Base-by-base conservation (phyloP, 768 basidiomycete genomes). In the Melanogaster broomeanus region DNA sequence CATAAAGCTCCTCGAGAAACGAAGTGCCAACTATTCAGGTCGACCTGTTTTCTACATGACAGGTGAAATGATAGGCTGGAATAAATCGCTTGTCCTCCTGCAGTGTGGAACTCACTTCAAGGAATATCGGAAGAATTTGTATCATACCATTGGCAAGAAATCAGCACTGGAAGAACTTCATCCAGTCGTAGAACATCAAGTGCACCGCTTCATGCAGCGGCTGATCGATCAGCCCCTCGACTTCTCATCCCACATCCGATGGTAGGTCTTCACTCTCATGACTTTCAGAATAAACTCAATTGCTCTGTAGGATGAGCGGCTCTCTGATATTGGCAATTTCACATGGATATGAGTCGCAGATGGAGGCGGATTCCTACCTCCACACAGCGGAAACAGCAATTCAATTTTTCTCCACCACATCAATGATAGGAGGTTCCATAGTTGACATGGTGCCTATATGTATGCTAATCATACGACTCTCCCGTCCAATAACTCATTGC, bases 161-260 rank as follows among this genome's bases (percentile, higher is more conserved):
- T 16, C 34, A 12, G 42, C 13, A 22, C 34, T 49, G 6, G 45
- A 65, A 63, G 15, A 62, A 73, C 16, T 69, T 68, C 33, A 72
- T 79, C 73, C 73, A 22, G 61, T 72, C 30, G 72, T 80, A 58
- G 75, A 81, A 58, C 52, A 69, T 22, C 79, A 82, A 55, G 75
- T 75, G 24, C 75, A 70, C 49, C 71, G 69, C 30, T 80, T 82
- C 58, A 59, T 82, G 19, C 73, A 76, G 44, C 72, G 73, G 21
- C 68, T 82, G 21, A 62, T 82, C 16, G 65, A 81, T 58, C 74
- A n/a, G n/a, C n/a, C n/a, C n/a, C n/a, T n/a, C n/a, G n/a, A n/a
- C n/a, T n/a, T n/a, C n/a, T n/a, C n/a, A n/a, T n/a, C n/a, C n/a
- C n/a, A n/a, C n/a, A n/a, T n/a, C n/a, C n/a, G 79, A 58, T 66